Evolutionary conservation across 345 rosid species (phyloP).

Genomic region (Capsella bursapastoris): DNA sequence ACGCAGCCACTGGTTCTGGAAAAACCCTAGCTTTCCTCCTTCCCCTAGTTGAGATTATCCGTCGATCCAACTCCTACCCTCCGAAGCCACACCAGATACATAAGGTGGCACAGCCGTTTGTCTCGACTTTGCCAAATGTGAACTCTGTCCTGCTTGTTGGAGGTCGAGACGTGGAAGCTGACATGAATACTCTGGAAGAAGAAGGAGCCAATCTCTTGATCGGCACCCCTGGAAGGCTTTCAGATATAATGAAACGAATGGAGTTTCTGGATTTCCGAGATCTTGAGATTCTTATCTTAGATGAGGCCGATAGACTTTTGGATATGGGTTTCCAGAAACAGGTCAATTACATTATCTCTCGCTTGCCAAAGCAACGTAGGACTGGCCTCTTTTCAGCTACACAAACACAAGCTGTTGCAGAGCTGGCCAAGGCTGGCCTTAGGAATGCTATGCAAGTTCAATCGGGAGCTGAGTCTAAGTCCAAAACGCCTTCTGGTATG

Average conservation of each 20-base stretch:
- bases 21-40: slow-evolving; percentile 84
- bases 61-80: slow-evolving; percentile 57
- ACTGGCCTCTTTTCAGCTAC: slow-evolving; percentile 97
- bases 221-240: slow-evolving; percentile 89
- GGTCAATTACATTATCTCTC: slow-evolving; percentile 66
- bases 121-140: slow-evolving; percentile 52
- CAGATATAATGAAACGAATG: slow-evolving; percentile 80
- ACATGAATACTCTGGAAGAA: slow-evolving; percentile 72
- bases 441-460: slow-evolving; percentile 75
- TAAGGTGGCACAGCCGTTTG: slow-evolving; percentile 62
- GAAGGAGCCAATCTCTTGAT: slow-evolving; percentile 87
- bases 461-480: slow-evolving; percentile 70
- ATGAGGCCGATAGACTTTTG: slow-evolving; percentile 92
- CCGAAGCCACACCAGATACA: slow-evolving; percentile 79
- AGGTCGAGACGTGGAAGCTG: slow-evolving; percentile 75
- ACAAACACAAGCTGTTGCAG: slow-evolving; percentile 85
- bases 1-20: slow-evolving; percentile 93
- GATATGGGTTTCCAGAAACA: slow-evolving; percentile 81
- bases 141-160: slow-evolving; percentile 81
- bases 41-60: slow-evolving; percentile 75
- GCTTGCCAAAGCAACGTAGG: slow-evolving; percentile 90
- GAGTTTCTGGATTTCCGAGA: slow-evolving; percentile 66
- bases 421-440: slow-evolving; percentile 78
- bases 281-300: slow-evolving; percentile 62
- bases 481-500: slow-evolving; percentile 81